Percentiles rank a stretch among this genome's conserved stretches.
Evolutionary conservation across 2,329 filamentous ascomycete genomes (phyloP).

Genomic region (Thielaviopsis punctulata): DNA sequence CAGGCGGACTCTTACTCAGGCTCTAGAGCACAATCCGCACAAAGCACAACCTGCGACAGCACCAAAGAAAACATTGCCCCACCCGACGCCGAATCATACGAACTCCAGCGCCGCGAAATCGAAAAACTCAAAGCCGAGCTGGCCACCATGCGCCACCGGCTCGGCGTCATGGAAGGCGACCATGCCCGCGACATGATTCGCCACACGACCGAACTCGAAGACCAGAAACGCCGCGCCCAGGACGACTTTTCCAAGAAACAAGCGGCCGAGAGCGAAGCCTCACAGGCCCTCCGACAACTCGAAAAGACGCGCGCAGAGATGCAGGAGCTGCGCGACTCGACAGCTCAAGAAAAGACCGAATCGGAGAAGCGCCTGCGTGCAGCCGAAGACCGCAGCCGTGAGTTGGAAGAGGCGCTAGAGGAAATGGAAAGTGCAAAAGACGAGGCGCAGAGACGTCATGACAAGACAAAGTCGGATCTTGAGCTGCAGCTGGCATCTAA

Average conservation of each 20-base stretch:
- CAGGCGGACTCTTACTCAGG: too few species aligned
- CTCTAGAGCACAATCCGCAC: too few species aligned
- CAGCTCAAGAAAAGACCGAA: conserved; percentile 41
- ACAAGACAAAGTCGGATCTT: conserved; percentile 37
- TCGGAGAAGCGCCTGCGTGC: conserved; percentile 54
- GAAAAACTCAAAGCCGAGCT: conserved; percentile 83
- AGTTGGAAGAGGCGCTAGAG: conserved; percentile 65
- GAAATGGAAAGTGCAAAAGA: conserved; percentile 48
- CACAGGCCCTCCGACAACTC: conserved; percentile 30
- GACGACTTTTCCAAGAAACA: conserved; percentile 59
- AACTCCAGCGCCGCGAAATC: conserved; percentile 36
- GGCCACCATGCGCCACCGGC: conserved; percentile 71
- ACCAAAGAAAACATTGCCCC: conserved; percentile 43
- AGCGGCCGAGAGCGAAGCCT: conserved; percentile 37
- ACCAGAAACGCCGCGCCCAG: conserved; percentile 64
- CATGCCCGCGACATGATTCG: conserved; percentile 62
- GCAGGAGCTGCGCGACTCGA: conserved; percentile 30
- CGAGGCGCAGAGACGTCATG: conserved; percentile 47
- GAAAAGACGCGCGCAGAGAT: conserved; percentile 35
- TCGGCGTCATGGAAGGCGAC: conserved; percentile 76
- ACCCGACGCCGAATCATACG: conserved; percentile 40
- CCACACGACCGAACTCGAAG: conserved; percentile 69
- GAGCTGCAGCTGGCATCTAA: conserved; percentile 32
- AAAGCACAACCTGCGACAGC: conserved; percentile 36
- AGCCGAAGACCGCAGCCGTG: conserved; percentile 52